Conservation (phyloP, 768 basidiomycete species). For the Suillus alpinus region DNA sequence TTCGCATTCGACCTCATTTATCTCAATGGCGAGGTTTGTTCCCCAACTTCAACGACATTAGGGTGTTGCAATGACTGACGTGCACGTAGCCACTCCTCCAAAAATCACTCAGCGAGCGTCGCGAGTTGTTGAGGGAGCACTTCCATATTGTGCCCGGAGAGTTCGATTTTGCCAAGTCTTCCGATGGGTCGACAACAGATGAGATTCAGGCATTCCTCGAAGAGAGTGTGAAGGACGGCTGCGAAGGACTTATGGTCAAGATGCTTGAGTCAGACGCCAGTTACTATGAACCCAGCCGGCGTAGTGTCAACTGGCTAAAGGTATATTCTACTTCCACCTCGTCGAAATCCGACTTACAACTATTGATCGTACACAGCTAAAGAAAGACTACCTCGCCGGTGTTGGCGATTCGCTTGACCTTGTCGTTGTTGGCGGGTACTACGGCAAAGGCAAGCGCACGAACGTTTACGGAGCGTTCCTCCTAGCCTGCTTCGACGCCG, state of each 20-base stretch:
- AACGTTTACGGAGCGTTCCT: constrained; percentile 98
- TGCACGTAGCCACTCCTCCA: constrained; percentile 72
- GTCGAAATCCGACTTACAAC: not conserved
- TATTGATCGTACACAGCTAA: constrained; percentile 56
- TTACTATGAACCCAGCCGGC: constrained; percentile 91
- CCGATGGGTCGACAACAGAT: constrained; percentile 85
- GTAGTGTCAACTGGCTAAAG: constrained; percentile 98
- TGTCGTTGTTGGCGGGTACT: constrained; percentile 96
- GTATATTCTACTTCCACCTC: constrained; percentile 37
- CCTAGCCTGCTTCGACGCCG: constrained; percentile 93
- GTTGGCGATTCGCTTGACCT: constrained; percentile 97
- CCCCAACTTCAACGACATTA: constrained; percentile 3
- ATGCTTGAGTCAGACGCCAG: constrained; percentile 92
- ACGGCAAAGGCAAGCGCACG: constrained; percentile 97
- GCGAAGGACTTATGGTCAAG: constrained; percentile 99
- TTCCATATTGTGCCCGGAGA: constrained; percentile 84
- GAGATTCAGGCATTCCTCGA: constrained; percentile 95
- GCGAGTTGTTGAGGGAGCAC: constrained; percentile 72
- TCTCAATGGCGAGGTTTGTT: constrained; percentile 85
- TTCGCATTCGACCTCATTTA: constrained; percentile 97
- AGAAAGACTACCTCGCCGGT: constrained; percentile 97
- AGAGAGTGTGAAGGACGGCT: constrained; percentile 96
- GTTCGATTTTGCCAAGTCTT: constrained; percentile 90
- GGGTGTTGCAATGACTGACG: not conserved
- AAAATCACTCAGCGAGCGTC: constrained; percentile 69